A percentile compares a stretch with the other conserved stretches of the same genome.
Evolutionary conservation across 169 alveolate species (phyloP).

Genomic region (Cryptosporidium sp.): DNA sequence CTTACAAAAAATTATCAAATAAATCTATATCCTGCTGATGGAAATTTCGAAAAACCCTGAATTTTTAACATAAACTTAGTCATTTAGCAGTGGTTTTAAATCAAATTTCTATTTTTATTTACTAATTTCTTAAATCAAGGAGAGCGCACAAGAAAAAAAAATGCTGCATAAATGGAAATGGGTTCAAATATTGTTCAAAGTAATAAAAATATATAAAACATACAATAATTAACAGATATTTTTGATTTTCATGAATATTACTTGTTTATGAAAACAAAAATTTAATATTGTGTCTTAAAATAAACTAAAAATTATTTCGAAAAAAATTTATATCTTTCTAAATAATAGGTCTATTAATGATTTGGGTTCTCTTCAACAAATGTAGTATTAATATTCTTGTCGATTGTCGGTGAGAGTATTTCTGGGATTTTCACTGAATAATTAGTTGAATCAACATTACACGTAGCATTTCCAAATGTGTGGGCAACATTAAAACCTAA

Average conservation of each 20-base stretch:
- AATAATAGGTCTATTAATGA: not conserved
- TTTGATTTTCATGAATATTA: not conserved
- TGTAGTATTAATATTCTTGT: not conserved
- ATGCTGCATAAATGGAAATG: not conserved
- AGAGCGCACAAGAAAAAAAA: not conserved
- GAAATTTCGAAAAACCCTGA: too few species aligned
- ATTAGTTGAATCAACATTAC: not conserved
- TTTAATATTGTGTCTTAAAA: not conserved
- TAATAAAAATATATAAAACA: too few species aligned
- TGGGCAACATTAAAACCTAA: slow-evolving; percentile 65
- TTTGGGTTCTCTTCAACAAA: not conserved
- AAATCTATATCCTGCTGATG: too few species aligned
- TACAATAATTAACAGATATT: too few species aligned
- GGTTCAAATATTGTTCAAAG: too few species aligned
- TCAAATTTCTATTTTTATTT: too few species aligned
- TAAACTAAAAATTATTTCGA: not conserved
- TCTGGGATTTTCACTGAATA: slow-evolving; percentile 22
- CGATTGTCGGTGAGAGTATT: slow-evolving; percentile 18
- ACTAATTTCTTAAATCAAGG: too few species aligned
- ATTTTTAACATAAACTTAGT: too few species aligned
- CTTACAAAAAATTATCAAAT: too few species aligned
- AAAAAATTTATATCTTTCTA: not conserved
- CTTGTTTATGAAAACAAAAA: too few species aligned
- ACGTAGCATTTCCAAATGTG: slow-evolving; percentile 28
- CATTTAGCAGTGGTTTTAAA: not conserved